Evolutionary conservation across 495 filamentous ascomycete genomes (phyloP).

Genomic region (Aspergillus panamensis): DNA sequence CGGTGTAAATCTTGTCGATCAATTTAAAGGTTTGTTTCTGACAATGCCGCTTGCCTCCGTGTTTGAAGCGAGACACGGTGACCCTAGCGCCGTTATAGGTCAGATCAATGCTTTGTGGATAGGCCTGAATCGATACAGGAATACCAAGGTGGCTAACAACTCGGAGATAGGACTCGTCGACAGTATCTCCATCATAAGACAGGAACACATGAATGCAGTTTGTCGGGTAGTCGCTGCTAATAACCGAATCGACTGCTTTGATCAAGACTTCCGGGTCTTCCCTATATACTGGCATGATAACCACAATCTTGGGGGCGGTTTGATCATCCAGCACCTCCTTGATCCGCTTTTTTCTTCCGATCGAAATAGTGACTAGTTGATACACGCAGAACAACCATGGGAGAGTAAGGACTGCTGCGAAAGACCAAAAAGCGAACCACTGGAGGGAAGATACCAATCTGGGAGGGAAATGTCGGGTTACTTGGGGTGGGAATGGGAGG

Average conservation of each 20-base stretch:
- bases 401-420: constrained; percentile 75
- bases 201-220: constrained; percentile 95
- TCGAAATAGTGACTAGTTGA: constrained; percentile 76
- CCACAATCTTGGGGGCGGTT: constrained; percentile 89
- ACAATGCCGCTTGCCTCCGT: constrained; percentile 91
- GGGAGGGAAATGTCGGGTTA: constrained; percentile 67
- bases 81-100: constrained; percentile 77
- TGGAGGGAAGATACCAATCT: constrained; percentile 68
- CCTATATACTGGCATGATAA: constrained; percentile 97
- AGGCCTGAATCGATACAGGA: constrained; percentile 68
- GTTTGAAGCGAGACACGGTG: constrained; percentile 88
- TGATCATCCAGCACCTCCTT: constrained; percentile 80
- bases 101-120: constrained; percentile 89
- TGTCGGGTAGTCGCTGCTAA: constrained; percentile 91
- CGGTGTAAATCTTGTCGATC: constrained; percentile 87
- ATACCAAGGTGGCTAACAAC: constrained; percentile 88
- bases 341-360: constrained; percentile 77
- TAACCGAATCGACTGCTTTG: constrained; percentile 86
- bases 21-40: constrained; percentile 94
- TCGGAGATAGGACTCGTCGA: constrained; percentile 85
- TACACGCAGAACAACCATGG: constrained; percentile 95
- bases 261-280: constrained; percentile 84
- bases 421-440: constrained; percentile 97
- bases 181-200: constrained; percentile 87
- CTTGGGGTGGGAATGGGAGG: constrained; percentile 71